Conservation (phyloP, 495 filamentous ascomycete genomes). For the Penicillium atrosanguineum region DNA sequence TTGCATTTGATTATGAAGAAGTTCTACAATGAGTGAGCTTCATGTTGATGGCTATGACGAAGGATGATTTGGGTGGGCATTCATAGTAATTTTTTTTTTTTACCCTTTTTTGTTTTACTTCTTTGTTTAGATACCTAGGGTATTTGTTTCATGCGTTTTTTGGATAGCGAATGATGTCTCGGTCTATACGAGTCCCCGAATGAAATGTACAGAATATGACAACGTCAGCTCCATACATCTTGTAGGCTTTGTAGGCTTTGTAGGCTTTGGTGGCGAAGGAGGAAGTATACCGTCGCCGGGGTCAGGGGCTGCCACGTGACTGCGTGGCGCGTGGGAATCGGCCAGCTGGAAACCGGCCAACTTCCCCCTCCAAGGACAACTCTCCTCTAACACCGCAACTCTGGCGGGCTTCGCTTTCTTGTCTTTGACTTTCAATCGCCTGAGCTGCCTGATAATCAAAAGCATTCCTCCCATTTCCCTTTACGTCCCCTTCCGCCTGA, state of each 20-base stretch:
- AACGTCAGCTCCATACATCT: neutral
- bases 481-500: conserved; percentile 15
- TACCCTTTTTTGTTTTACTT: conserved; percentile 23
- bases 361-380: conserved; percentile 15
- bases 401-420: conserved; percentile 17
- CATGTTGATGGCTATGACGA: conserved; percentile 25
- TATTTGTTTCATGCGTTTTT: conserved; percentile 27
- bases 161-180: conserved; percentile 27
- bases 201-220: conserved; percentile 29
- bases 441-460: conserved; percentile 3
- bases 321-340: conserved; percentile 29
- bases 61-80: conserved; percentile 26
- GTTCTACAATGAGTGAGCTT: conserved; percentile 72
- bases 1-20: conserved; percentile 96
- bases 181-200: conserved; percentile 18
- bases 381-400: conserved; percentile 13
- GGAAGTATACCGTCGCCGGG: conserved; percentile 11
- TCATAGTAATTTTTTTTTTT: conserved; percentile 29
- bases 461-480: conserved; percentile 1
- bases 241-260: neutral
- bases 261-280: neutral
- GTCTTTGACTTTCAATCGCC: conserved; percentile 15
- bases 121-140: conserved; percentile 34
- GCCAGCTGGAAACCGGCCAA: conserved; percentile 35
- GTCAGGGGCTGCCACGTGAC: conserved; percentile 43